A percentile compares a stretch with the other conserved stretches of the same genome.
These are phyloP conservation scores for Cystobasidium sp. DNA, from an alignment of 1,284 basidiomycete species.

Conservation along the genomic window DNA sequence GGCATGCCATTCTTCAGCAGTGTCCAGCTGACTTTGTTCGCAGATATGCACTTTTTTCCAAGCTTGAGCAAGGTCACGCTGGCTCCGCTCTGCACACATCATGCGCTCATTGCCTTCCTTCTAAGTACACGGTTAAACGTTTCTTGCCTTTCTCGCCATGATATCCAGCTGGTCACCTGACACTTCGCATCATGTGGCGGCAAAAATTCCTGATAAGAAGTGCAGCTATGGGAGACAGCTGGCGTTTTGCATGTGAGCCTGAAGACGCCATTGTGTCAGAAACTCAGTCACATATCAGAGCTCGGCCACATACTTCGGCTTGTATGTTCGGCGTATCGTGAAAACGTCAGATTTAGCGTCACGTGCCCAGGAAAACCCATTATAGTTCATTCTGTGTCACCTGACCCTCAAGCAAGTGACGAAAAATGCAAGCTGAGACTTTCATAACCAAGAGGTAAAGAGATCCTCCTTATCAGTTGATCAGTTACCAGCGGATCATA, in stretches of 20 bases:
- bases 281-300: no score
- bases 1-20: neutral
- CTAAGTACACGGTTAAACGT: slow-evolving; percentile 5
- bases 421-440: no score
- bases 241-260: neutral
- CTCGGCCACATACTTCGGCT: no score
- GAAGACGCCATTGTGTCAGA: no score
- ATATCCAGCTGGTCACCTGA: slow-evolving; percentile 23
- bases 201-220: slow-evolving; percentile 17
- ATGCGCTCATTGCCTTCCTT: neutral
- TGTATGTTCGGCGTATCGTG: no score
- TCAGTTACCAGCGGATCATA: no score
- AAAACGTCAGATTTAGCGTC: no score
- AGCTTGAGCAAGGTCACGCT: slow-evolving; percentile 8
- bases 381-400: no score
- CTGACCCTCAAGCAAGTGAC: no score
- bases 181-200: slow-evolving; percentile 11
- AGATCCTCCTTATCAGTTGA: no score
- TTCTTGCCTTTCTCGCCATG: neutral
- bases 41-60: neutral
- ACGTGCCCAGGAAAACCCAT: no score
- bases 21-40: slow-evolving; percentile 20
- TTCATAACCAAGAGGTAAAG: no score
- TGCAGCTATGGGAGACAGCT: neutral
- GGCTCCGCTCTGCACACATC: neutral